These are phyloP conservation scores for Tubosaeta sp. DNA, from an alignment of 768 basidiomycete species.

Conservation along the genomic window DNA sequence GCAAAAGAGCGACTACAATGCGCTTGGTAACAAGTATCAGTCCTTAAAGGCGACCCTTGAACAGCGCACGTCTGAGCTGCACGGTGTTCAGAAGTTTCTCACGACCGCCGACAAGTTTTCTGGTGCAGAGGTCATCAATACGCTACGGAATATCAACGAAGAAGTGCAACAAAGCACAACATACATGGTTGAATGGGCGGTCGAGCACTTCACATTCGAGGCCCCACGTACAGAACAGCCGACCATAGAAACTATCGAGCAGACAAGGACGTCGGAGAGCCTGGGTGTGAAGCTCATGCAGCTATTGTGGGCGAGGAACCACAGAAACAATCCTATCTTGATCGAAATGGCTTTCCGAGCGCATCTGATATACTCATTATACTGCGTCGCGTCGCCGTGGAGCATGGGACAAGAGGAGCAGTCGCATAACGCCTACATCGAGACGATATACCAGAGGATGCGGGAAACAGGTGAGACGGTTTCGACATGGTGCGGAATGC, in stretches of 20 bases:
- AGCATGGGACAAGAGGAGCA: constrained; percentile 15
- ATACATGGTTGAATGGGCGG: constrained; percentile 40
- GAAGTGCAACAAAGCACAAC: constrained; percentile 44
- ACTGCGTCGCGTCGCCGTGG: constrained; percentile 21
- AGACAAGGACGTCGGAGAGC: constrained; percentile 6
- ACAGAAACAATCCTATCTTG: constrained; percentile 26
- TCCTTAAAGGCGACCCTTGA: constrained; percentile 29
- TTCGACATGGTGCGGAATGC: background rate
- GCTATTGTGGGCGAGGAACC: constrained; percentile 17
- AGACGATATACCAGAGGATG: constrained; percentile 30
- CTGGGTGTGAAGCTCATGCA: constrained; percentile 17
- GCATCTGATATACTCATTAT: constrained; percentile 18
- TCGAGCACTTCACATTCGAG: constrained; percentile 34
- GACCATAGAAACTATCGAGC: constrained; percentile 4
- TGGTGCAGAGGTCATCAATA: constrained; percentile 40
- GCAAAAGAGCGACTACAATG: constrained; percentile 12
- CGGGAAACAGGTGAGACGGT: constrained; percentile 31
- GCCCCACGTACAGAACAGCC: background rate
- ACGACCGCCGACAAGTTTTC: constrained; percentile 39
- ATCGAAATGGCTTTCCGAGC: constrained; percentile 32
- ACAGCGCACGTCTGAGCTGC: constrained; percentile 38
- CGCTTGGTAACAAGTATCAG: constrained; percentile 5
- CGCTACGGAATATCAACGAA: constrained; percentile 41
- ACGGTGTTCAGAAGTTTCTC: constrained; percentile 41
- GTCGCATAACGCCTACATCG: constrained; percentile 14